These are phyloP conservation scores for Yarrowia keelungensis DNA, from an alignment of 805 yeast species.

Conservation along the genomic window DNA sequence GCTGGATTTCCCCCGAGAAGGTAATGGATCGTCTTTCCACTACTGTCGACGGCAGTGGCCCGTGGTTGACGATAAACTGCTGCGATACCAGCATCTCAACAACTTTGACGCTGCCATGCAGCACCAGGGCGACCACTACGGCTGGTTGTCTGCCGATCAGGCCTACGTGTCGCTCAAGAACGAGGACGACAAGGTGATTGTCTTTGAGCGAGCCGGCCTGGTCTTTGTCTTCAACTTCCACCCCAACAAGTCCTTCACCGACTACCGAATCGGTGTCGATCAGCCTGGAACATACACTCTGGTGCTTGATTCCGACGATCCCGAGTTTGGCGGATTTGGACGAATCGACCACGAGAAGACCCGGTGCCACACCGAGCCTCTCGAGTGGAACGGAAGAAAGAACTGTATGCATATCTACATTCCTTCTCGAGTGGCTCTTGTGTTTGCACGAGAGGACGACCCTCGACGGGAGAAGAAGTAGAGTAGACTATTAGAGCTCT, in stretches of 20 bases:
- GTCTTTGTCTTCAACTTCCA: constrained; percentile 90
- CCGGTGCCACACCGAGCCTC: constrained; percentile 71
- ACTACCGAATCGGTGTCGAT: constrained; percentile 91
- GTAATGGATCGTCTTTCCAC: constrained; percentile 86
- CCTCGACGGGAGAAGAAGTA: not conserved
- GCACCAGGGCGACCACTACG: constrained; percentile 68
- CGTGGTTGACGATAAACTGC: constrained; percentile 75
- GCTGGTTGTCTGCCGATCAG: constrained; percentile 74
- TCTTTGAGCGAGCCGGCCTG: constrained; percentile 84
- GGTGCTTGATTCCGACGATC: constrained; percentile 75
- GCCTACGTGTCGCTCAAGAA: constrained; percentile 89
- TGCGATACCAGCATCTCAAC: constrained; percentile 79
- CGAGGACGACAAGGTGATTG: constrained; percentile 87
- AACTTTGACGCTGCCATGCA: constrained; percentile 89
- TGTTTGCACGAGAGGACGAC: constrained; percentile 56
- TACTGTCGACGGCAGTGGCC: constrained; percentile 96
- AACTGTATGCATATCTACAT: constrained; percentile 79
- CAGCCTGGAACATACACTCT: constrained; percentile 75
- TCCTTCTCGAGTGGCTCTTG: constrained; percentile 77
- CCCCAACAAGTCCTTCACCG: constrained; percentile 80
- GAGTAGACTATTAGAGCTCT: not conserved
- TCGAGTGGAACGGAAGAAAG: constrained; percentile 79
- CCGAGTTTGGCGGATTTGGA: constrained; percentile 79
- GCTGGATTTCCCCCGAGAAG: constrained; percentile 95
- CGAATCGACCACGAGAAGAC: constrained; percentile 64